Evolutionary conservation across 2,329 filamentous ascomycete genomes (phyloP).

Genomic region (Ophiostoma ulmi): DNA sequence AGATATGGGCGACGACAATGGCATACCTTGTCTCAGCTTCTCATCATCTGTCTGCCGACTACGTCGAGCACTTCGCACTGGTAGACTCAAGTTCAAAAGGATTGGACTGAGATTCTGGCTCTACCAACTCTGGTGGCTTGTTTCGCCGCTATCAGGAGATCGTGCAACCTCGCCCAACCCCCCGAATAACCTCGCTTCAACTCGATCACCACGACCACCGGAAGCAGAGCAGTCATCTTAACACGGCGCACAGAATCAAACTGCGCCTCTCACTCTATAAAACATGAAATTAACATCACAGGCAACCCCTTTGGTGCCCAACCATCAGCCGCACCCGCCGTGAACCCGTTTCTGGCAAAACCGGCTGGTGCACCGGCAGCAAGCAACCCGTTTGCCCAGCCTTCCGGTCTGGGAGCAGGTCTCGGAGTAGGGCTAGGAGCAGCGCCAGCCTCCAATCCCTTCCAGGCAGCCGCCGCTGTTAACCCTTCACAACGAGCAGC

Average conservation of each 20-base stretch:
- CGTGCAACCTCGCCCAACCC: background rate
- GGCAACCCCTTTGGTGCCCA: constrained; percentile 19
- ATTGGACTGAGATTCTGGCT: no score
- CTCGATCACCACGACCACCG: background rate
- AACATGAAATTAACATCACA: background rate
- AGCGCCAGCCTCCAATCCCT: constrained; percentile 11
- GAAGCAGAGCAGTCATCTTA: background rate
- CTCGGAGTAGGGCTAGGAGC: background rate
- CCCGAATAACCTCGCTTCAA: background rate
- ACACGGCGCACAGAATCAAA: background rate
- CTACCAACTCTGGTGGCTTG: no score
- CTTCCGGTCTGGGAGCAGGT: background rate
- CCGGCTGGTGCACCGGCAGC: constrained; percentile 7
- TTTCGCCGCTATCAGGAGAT: no score
- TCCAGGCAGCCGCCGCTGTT: constrained; percentile 15
- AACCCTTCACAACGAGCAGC: background rate
- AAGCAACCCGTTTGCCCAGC: background rate
- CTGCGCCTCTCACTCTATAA: no score
- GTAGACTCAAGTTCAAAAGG: no score
- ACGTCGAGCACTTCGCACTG: no score
- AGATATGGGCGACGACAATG: no score
- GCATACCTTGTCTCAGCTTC: no score
- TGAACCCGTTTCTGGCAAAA: constrained; percentile 19
- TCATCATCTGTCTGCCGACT: no score
- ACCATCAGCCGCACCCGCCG: constrained; percentile 11